These are phyloP conservation scores for Knoxdaviesia proteae DNA, from an alignment of 2,329 filamentous ascomycete species.

Conservation along the genomic window DNA sequence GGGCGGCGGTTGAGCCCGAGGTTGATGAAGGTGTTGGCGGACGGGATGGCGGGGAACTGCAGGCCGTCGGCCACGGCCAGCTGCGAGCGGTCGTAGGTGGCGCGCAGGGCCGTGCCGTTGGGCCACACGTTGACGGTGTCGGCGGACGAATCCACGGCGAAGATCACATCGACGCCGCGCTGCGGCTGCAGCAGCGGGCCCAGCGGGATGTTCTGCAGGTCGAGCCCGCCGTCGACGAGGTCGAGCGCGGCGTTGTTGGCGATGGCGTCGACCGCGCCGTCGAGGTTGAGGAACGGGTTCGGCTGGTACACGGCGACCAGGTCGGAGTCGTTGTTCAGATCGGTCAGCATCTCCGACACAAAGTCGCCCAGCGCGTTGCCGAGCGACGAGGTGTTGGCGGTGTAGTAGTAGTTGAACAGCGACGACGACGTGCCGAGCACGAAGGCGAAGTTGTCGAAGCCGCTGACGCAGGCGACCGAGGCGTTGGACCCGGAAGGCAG, in stretches of 20 bases:
- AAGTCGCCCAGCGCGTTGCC: conserved; percentile 20
- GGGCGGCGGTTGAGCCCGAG: conserved; percentile 36
- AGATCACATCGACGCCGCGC: conserved; percentile 37
- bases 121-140: conserved; percentile 38
- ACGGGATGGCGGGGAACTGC: conserved; percentile 37
- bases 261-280: conserved; percentile 20
- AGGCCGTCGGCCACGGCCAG: conserved; percentile 27
- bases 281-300: conserved; percentile 37
- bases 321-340: conserved; percentile 38
- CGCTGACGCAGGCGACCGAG: conserved; percentile 19
- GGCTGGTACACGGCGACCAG: conserved; percentile 55
- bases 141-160: conserved; percentile 43
- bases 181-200: conserved; percentile 34
- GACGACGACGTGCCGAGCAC: conserved; percentile 68
- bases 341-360: conserved; percentile 26
- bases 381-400: conserved; percentile 9
- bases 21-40: conserved; percentile 32
- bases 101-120: conserved; percentile 35
- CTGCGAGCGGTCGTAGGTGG: conserved; percentile 33
- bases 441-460: conserved; percentile 63
- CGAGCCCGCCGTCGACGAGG: conserved; percentile 64
- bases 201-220: conserved; percentile 61
- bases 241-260: conserved; percentile 33
- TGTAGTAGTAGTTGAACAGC: conserved; percentile 31
- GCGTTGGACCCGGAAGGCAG: too few relatives aligned